phyloP scores from a whole-genome alignment of 2,329 filamentous ascomycete species.

The Cercospora nicotianae region DNA sequence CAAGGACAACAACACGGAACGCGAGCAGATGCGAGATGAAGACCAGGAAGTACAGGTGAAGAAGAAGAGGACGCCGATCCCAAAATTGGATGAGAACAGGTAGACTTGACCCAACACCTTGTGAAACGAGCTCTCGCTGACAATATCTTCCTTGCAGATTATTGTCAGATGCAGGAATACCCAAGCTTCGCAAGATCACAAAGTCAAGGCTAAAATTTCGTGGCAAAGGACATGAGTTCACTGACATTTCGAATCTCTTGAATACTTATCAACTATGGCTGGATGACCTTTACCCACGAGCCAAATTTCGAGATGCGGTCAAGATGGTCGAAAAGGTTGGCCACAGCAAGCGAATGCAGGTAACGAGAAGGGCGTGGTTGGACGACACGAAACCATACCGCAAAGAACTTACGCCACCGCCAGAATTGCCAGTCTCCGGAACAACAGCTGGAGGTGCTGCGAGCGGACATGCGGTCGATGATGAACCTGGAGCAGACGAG shows the following conservation, averaged over 20 bases:
- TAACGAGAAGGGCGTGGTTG: conserved; percentile 79
- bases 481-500: conserved; percentile 31
- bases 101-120: conserved; percentile 39
- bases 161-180: conserved; percentile 80
- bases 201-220: conserved; percentile 73
- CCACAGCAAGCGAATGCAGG: conserved; percentile 75
- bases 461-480: background rate
- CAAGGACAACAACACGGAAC: conserved; percentile 51
- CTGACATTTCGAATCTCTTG: conserved; percentile 76
- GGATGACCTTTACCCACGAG: conserved; percentile 91
- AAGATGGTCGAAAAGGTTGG: conserved; percentile 90
- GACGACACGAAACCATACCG: conserved; percentile 64
- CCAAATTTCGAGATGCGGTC: conserved; percentile 87
- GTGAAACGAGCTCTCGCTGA: conserved; percentile 4
- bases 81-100: conserved; percentile 84
- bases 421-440: conserved; percentile 15
- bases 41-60: conserved; percentile 82
- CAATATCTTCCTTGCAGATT: conserved; percentile 55
- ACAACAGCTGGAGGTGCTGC: background rate
- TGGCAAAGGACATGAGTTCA: conserved; percentile 95
- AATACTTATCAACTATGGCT: conserved; percentile 96
- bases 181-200: conserved; percentile 71
- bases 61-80: conserved; percentile 72
- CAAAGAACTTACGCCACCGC: conserved; percentile 22
- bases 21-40: conserved; percentile 57